Base-by-base conservation (phyloP, 306 rosid species). In the Calophaca sinica region DNA sequence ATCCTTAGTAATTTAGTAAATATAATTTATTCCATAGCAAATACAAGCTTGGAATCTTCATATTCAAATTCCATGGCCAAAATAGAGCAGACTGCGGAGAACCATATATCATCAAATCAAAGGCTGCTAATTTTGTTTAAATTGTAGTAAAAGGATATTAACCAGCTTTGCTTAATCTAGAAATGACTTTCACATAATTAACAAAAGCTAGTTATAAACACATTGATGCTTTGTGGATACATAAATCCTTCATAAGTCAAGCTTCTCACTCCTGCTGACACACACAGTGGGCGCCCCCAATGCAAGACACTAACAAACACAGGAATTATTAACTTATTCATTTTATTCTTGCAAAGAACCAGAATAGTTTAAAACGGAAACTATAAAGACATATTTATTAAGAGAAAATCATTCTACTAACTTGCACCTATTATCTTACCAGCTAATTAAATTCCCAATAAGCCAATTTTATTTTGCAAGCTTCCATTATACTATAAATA, bases 31-130 rank as follows among this genome's bases (percentile, higher is more conserved):
- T 20, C 26, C 26, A 20, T 20, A 20, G 26, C 26, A 67, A 15
- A 79, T 54, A 75, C 58, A 59, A 70, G 69, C 35, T 45, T 29
- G 9, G 71, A 33, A 35, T 50, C 31, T 41, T 69, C 80, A 62
- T 4, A 60, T 39, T 50, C 65, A 74, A 50, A 36, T 41, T 65
- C 45, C 29, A 72, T 63, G 36, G 57, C 29, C 7, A 20, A 20
- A 20, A 20, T 20, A 20, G 26, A 20, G 26, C 26, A 72, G 45
- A 72, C 9, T 3, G 62, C 39, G 49, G 39, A 73, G 26, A 67
- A 68, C 9, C 71, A 41, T 59, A 5, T 36, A 74, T 9, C 57
- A 15, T 36, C 65, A n/a, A 69, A 38, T 50, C 36, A 46, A 66
- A 50, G 70, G 58, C 20, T 5, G 15, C 58, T 29, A 39, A 39